phyloP scores from a whole-genome alignment of 805 yeast genomes.

The Starmerella sirachaensis region DNA sequence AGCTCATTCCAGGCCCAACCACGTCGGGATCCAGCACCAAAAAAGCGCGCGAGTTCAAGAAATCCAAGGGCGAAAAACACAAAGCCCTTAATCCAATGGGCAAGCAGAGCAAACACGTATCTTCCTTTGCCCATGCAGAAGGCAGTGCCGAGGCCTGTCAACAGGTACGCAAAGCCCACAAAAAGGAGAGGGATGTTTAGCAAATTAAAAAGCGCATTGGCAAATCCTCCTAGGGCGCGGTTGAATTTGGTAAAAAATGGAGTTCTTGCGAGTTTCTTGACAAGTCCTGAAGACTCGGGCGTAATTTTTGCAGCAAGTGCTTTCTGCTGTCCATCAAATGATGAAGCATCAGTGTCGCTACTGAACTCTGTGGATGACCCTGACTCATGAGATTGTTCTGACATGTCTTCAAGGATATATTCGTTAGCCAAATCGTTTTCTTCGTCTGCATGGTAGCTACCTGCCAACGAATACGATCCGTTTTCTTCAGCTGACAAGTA shows the following conservation, averaged over 20 bases:
- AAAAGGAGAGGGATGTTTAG: conserved; percentile 57
- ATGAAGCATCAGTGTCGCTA: conserved; percentile 13
- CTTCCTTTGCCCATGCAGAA: conserved; percentile 55
- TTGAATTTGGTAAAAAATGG: conserved; percentile 22
- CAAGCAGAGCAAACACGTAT: conserved; percentile 67
- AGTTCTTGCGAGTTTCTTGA: conserved; percentile 15
- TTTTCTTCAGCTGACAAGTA: conserved; percentile 11
- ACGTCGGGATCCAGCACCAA: conserved; percentile 60
- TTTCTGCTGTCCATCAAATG: conserved; percentile 6
- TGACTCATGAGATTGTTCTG: conserved; percentile 8
- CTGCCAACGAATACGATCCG: no score
- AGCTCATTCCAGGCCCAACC: conserved; percentile 86
- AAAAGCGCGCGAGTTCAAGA: conserved; percentile 70
- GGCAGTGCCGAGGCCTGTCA: conserved; percentile 53
- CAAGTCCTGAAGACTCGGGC: conserved; percentile 10
- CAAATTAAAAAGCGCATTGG: conserved; percentile 35
- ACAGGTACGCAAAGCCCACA: conserved; percentile 44
- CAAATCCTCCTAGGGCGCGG: conserved; percentile 22
- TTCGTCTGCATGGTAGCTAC: not conserved
- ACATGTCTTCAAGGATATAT: conserved; percentile 6
- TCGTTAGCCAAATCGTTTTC: conserved; percentile 6
- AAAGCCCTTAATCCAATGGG: conserved; percentile 94
- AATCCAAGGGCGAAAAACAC: conserved; percentile 70
- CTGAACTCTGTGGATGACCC: conserved; percentile 12
- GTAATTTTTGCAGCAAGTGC: not conserved